Evolutionary conservation across 2,329 filamentous ascomycete species (phyloP).

Genomic region (Fusarium oxysporum): DNA sequence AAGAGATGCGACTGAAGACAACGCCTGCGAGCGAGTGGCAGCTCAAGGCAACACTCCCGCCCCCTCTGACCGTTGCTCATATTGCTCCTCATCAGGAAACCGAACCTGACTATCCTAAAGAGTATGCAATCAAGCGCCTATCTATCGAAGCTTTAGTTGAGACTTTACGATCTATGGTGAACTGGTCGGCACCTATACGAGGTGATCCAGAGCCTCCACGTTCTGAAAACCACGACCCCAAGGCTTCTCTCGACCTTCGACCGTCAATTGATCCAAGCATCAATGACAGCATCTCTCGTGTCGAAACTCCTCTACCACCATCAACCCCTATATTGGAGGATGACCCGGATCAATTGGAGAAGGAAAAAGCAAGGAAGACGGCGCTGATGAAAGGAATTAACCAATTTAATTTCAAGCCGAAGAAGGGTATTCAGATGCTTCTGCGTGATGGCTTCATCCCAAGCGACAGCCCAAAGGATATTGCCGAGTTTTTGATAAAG

Average conservation of each 20-base stretch:
- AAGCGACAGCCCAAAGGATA: slow-evolving; percentile 81
- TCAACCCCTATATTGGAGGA: slow-evolving; percentile 82
- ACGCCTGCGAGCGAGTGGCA: slow-evolving; percentile 82
- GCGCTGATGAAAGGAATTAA: slow-evolving; percentile 88
- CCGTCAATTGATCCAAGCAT: slow-evolving; percentile 76
- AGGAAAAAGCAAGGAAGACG: slow-evolving; percentile 92
- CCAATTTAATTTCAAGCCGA: slow-evolving; percentile 98
- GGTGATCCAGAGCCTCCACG: slow-evolving; percentile 62
- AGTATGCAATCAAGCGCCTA: slow-evolving; percentile 91
- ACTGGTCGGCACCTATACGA: slow-evolving; percentile 80
- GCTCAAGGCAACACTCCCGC: slow-evolving; percentile 84
- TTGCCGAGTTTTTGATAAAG: slow-evolving; percentile 83
- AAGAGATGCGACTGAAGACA: slow-evolving; percentile 77
- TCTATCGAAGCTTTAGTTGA: slow-evolving; percentile 90
- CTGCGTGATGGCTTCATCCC: slow-evolving; percentile 88
- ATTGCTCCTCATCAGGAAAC: slow-evolving; percentile 70
- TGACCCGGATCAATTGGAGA: slow-evolving; percentile 93
- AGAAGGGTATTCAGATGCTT: slow-evolving; percentile 87
- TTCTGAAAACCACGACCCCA: slow-evolving; percentile 50
- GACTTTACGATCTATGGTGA: slow-evolving; percentile 87
- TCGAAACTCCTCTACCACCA: slow-evolving; percentile 68
- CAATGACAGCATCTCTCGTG: slow-evolving; percentile 69
- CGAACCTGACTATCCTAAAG: slow-evolving; percentile 82
- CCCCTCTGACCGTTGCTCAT: slow-evolving; percentile 83
- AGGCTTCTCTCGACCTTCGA: slow-evolving; percentile 57